Percentiles rank a stretch among this genome's conserved stretches.
phyloP scores from a whole-genome alignment of 2,329 filamentous ascomycete species.

The Cadophora malorum region DNA sequence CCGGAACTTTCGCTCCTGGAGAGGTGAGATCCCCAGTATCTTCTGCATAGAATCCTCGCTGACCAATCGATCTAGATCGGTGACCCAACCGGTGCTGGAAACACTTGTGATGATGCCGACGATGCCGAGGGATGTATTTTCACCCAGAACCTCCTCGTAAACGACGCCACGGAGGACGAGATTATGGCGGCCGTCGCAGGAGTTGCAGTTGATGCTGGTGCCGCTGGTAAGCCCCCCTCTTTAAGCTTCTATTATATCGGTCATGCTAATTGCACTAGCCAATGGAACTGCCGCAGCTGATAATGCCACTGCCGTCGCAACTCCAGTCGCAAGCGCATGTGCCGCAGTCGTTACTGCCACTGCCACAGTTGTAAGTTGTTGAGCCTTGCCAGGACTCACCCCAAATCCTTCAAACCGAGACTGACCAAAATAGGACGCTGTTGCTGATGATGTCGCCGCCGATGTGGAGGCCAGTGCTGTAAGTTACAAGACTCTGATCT shows the following conservation, averaged over 20 bases:
- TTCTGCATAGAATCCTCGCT: conserved; percentile 24
- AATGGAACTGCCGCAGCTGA: conserved; percentile 29
- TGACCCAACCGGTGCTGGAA: conserved; percentile 55
- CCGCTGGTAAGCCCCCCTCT: conserved; percentile 25
- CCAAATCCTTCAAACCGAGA: not conserved
- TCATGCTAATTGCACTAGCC: conserved; percentile 24
- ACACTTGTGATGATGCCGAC: conserved; percentile 56
- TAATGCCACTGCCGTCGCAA: conserved; percentile 32
- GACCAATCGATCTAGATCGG: conserved; percentile 33
- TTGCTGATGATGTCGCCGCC: not conserved
- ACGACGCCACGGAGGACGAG: conserved; percentile 60
- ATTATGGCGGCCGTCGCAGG: conserved; percentile 55
- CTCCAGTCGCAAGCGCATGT: conserved; percentile 18
- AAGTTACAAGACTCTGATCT: too few relatives aligned
- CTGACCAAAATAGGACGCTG: not conserved
- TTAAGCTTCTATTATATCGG: too few relatives aligned
- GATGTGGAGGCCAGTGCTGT: not conserved
- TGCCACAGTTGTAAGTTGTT: not conserved
- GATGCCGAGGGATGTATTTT: conserved; percentile 62
- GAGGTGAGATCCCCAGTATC: conserved; percentile 50
- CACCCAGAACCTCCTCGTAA: conserved; percentile 56
- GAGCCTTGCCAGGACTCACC: not conserved
- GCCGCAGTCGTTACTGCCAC: conserved; percentile 16
- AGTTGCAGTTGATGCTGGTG: conserved; percentile 35
- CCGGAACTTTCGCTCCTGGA: conserved; percentile 68